Evolutionary conservation across 208 protist genomes (phyloP), one percentile per base, ranked within the genome.

Genomic region (Sergeia podlipaevii): DNA sequence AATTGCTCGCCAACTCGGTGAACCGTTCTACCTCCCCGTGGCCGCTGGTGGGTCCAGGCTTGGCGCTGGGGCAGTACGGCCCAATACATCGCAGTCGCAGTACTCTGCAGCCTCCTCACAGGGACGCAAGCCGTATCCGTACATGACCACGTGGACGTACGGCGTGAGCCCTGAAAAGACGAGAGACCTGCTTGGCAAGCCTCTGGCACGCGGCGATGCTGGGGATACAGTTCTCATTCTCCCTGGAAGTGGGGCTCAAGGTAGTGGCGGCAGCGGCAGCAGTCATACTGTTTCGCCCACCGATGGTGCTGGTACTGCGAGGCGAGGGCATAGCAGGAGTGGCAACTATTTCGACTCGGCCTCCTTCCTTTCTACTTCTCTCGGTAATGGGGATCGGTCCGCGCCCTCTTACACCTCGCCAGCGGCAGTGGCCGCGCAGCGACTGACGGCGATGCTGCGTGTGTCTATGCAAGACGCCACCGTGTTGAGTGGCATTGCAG

Each of bases 141-240:
- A 54, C 30, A 47, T 76, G 36, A 77, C 78, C 4, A 64, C 71
- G 48, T 88, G 79, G 84, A 60, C 75, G 8, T 91, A 91, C 58
- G 80, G 80, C 13, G 55, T 91, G 2, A 70, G 77, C 2, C 32
- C 60, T 15, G 34, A 54, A 6, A 30, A 68, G 4, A 23, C 70
- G 21, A 47, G 34, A 17, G 58, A 47, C 28, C 43, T 61, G 53
- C 41, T 83, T 4, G 32, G 17, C 37, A 0, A 42, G 28, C 45
- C 44, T 13, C 27, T 28, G 11, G 4, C 33, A 1, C 7, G 6
- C 6, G 6, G 39, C 1, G 29, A 33, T n/a, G 59, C 21, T 10
- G 24, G 54, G 20, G 68, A 81, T 47, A 68, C 50, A 4, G 53
- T 53, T 21, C 27, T 69, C 0, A 58, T 64, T 55, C 18, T 73